Evolutionary conservation across 2,329 filamentous ascomycete genomes (phyloP).

Genomic region (Westerdykella aurantiaca): DNA sequence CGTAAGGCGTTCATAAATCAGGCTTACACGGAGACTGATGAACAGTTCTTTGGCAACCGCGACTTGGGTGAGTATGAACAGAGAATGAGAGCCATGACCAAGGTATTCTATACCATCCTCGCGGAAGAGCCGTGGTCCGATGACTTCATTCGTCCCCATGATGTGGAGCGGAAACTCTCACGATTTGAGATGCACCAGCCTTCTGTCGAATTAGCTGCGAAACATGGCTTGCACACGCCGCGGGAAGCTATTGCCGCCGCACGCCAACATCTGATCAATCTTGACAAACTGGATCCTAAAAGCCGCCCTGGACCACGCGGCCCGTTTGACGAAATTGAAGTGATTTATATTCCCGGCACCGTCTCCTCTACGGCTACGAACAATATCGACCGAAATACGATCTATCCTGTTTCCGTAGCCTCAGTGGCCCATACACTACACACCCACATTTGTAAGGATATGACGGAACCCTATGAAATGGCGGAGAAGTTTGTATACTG

Average conservation of each 20-base stretch:
- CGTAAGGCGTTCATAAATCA: constrained; percentile 31
- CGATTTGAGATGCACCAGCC: constrained; percentile 36
- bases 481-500: constrained; percentile 30
- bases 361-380: constrained; percentile 34
- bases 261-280: constrained; percentile 16
- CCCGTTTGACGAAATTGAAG: constrained; percentile 35
- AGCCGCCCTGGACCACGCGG: constrained; percentile 22
- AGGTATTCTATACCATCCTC: constrained; percentile 35
- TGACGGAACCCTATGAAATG: constrained; percentile 32
- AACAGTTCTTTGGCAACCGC: constrained; percentile 24
- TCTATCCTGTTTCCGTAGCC: constrained; percentile 32
- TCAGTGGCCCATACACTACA: constrained; percentile 31
- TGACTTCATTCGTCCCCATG: constrained; percentile 34
- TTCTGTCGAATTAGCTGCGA: constrained; percentile 26
- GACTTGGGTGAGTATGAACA: constrained; percentile 26
- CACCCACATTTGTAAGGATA: constrained; percentile 31
- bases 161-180: constrained; percentile 36
- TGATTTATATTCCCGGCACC: constrained; percentile 36
- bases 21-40: constrained; percentile 27
- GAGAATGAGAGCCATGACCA: constrained; percentile 34
- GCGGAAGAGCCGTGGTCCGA: constrained; percentile 36
- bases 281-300: constrained; percentile 12
- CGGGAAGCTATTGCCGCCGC: constrained; percentile 32
- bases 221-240: constrained; percentile 24
- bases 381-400: constrained; percentile 28